Percentiles rank a stretch among this genome's conserved stretches.
phyloP scores from a whole-genome alignment of 306 rosid species.

The Vachellia pachyceras region DNA sequence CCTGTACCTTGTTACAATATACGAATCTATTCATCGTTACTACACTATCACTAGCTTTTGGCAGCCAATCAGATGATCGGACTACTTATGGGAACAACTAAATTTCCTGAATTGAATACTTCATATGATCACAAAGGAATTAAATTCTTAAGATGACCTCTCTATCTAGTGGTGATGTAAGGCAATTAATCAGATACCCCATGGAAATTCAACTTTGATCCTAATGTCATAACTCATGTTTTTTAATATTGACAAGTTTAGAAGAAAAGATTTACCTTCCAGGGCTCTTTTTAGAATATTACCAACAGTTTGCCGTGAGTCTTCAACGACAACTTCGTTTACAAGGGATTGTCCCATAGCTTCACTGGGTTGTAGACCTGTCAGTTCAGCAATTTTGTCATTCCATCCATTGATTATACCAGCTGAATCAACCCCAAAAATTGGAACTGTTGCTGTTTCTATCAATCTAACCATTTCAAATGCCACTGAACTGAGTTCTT shows the following conservation, averaged over 20 bases:
- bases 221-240: not conserved
- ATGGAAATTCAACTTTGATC: slow-evolving; percentile 9
- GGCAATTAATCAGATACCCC: slow-evolving; percentile 3
- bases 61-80: not conserved
- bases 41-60: not conserved
- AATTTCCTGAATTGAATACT: slow-evolving; percentile 27
- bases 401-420: slow-evolving; percentile 94
- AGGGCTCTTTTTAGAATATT: slow-evolving; percentile 57
- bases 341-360: slow-evolving; percentile 78
- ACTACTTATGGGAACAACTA: not conserved
- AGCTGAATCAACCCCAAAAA: slow-evolving; percentile 76
- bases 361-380: slow-evolving; percentile 54
- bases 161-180: not conserved
- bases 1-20: not conserved
- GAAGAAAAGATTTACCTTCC: slow-evolving; percentile 59
- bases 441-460: slow-evolving; percentile 85
- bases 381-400: slow-evolving; percentile 70
- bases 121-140: not conserved
- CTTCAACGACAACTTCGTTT: slow-evolving; percentile 63
- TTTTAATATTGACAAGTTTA: not conserved
- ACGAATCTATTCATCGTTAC: not conserved
- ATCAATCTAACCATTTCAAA: slow-evolving; percentile 88
- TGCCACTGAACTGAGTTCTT: slow-evolving; percentile 76
- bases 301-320: slow-evolving; percentile 52
- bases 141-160: slow-evolving; percentile 13